A percentile compares a stretch with the other conserved stretches of the same genome.
These are phyloP conservation scores for Rhizopogon rudus DNA, from an alignment of 768 basidiomycete species.

Conservation along the genomic window DNA sequence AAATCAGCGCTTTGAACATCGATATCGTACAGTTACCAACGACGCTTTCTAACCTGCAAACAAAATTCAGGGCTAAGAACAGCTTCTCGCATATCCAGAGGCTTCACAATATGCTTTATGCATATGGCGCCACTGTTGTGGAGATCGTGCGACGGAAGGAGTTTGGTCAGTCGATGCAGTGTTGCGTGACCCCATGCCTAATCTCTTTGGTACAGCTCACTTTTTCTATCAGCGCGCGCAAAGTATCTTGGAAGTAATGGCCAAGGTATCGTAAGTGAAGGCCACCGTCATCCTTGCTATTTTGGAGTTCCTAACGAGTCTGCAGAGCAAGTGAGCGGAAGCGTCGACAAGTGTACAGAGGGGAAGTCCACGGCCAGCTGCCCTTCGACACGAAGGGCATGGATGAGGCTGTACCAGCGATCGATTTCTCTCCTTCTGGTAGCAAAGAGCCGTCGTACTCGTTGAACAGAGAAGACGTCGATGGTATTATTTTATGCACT, in stretches of 20 bases:
- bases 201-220: slow-evolving; percentile 39
- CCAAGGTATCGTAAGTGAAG: slow-evolving; percentile 70
- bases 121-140: slow-evolving; percentile 86
- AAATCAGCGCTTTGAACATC: slow-evolving; percentile 77
- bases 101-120: slow-evolving; percentile 85
- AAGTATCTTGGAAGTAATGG: slow-evolving; percentile 81
- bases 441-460: slow-evolving; percentile 58
- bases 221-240: slow-evolving; percentile 82
- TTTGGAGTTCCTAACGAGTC: slow-evolving; percentile 4
- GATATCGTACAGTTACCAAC: slow-evolving; percentile 73
- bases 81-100: slow-evolving; percentile 90
- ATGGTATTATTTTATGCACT: slow-evolving; percentile 42
- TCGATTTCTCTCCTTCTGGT: slow-evolving; percentile 76
- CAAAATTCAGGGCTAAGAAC: slow-evolving; percentile 68
- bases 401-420: slow-evolving; percentile 72
- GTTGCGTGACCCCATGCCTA: slow-evolving; percentile 1
- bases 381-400: slow-evolving; percentile 83
- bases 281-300: neutral
- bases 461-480: slow-evolving; percentile 64
- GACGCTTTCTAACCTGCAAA: slow-evolving; percentile 58
- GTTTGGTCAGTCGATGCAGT: slow-evolving; percentile 52
- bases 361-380: slow-evolving; percentile 79
- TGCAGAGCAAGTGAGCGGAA: slow-evolving; percentile 70
- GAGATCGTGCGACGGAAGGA: slow-evolving; percentile 91
- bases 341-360: slow-evolving; percentile 78